Percentiles rank a stretch among this genome's conserved stretches.
Evolutionary conservation across 148 eudicot genomes (phyloP).

Genomic region (Chenopodium suecicum): DNA sequence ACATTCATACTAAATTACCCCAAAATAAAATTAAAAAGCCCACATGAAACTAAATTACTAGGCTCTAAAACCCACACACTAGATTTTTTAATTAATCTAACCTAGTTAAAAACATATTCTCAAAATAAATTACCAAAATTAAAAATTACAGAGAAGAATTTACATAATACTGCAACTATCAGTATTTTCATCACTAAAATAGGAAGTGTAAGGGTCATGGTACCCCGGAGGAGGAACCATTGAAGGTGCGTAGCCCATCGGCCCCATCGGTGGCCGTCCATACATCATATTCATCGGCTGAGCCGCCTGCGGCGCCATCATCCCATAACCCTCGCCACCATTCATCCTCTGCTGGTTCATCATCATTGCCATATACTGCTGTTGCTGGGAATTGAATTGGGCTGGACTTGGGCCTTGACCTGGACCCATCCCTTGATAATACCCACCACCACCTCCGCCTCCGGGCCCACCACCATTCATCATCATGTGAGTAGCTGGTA

Average conservation of each 20-base stretch:
- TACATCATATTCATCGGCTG: slow-evolving; percentile 59
- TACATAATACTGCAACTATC: slow-evolving; percentile 78
- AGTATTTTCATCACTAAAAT: slow-evolving; percentile 87
- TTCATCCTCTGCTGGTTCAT: slow-evolving; percentile 68
- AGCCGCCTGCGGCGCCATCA: slow-evolving; percentile 33
- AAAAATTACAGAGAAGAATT: slow-evolving; percentile 15
- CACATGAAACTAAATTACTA: slow-evolving; percentile 2
- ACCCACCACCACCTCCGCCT: slow-evolving; percentile 38
- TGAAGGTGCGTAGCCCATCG: slow-evolving; percentile 49
- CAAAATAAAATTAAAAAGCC: not conserved
- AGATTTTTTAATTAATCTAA: not conserved
- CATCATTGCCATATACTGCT: slow-evolving; percentile 84
- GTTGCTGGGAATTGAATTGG: slow-evolving; percentile 46
- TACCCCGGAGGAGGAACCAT: slow-evolving; percentile 48
- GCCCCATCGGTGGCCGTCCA: slow-evolving; percentile 53
- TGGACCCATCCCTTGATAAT: slow-evolving; percentile 52
- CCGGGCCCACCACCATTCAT: slow-evolving; percentile 24
- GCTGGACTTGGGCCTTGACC: slow-evolving; percentile 39
- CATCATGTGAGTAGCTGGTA: slow-evolving; percentile 40
- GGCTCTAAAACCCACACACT: slow-evolving; percentile 21
- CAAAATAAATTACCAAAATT: not conserved
- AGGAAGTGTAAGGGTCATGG: slow-evolving; percentile 53
- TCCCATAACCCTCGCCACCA: slow-evolving; percentile 45
- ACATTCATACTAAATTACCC: not conserved
- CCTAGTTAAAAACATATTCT: slow-evolving; percentile 12